These are phyloP conservation scores for Schizonepeta tenuifolia DNA, from an alignment of 257 asterid genomes.

Conservation along the genomic window DNA sequence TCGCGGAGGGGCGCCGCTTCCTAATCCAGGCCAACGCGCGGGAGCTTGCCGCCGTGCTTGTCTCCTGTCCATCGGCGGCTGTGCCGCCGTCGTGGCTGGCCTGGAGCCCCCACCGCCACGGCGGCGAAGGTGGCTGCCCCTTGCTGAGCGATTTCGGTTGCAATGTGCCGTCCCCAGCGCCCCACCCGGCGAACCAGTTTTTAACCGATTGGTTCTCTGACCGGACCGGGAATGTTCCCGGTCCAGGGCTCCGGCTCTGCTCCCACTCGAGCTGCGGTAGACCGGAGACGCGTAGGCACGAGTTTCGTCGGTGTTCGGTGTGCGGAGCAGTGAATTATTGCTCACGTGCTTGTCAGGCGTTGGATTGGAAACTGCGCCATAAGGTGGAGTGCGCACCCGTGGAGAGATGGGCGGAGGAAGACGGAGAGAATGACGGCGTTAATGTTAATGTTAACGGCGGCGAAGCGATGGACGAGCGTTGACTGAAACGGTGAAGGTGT, in stretches of 20 bases:
- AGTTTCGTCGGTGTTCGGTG: slow-evolving; percentile 88
- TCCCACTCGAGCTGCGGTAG: slow-evolving; percentile 87
- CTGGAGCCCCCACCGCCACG: slow-evolving; percentile 40
- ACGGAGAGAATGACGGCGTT: slow-evolving; percentile 15
- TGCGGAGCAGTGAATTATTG: slow-evolving; percentile 95
- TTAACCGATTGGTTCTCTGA: slow-evolving; percentile 71
- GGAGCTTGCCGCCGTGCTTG: slow-evolving; percentile 68
- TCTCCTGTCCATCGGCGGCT: slow-evolving; percentile 47
- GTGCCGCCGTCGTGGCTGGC: slow-evolving; percentile 43
- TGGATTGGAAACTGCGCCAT: slow-evolving; percentile 94
- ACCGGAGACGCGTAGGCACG: slow-evolving; percentile 86
- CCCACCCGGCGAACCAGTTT: slow-evolving; percentile 78
- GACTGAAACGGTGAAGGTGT: neutral
- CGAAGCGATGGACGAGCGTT: slow-evolving; percentile 42
- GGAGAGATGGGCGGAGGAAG: slow-evolving; percentile 51
- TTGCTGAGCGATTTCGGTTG: slow-evolving; percentile 88
- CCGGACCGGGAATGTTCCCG: slow-evolving; percentile 39
- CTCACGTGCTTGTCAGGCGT: slow-evolving; percentile 96
- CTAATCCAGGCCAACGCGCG: slow-evolving; percentile 90
- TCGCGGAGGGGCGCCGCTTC: slow-evolving; percentile 80
- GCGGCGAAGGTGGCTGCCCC: slow-evolving; percentile 52
- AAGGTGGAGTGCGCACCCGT: slow-evolving; percentile 72
- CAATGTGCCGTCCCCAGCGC: slow-evolving; percentile 76
- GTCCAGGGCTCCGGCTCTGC: slow-evolving; percentile 70
- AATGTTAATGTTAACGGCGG: neutral